Evolutionary conservation across 192 early-diverging fungal species (phyloP).

Genomic region (Linnemannia zychae): DNA sequence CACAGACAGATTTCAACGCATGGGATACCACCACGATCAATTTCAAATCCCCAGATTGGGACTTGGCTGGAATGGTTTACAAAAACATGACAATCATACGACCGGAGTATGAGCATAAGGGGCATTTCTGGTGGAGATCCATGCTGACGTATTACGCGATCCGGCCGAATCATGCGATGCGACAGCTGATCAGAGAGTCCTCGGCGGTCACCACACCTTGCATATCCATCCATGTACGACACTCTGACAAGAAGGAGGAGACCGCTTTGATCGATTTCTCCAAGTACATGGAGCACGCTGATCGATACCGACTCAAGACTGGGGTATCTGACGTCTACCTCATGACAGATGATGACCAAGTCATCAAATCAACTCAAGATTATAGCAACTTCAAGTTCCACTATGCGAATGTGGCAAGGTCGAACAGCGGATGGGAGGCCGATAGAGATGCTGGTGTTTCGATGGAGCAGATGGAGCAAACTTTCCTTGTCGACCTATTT

Average conservation of each 20-base stretch:
- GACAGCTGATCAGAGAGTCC: slow-evolving; percentile 9
- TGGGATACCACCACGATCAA: slow-evolving; percentile 40
- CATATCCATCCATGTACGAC: slow-evolving; percentile 38
- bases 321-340: slow-evolving; percentile 22
- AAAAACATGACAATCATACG: neutral
- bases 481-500: slow-evolving; percentile 21
- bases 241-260: slow-evolving; percentile 24
- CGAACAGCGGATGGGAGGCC: slow-evolving; percentile 26
- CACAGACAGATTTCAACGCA: slow-evolving; percentile 14
- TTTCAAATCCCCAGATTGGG: slow-evolving; percentile 5
- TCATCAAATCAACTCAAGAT: slow-evolving; percentile 22
- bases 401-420: slow-evolving; percentile 18
- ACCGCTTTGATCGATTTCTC: neutral
- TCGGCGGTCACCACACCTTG: neutral
- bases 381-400: slow-evolving; percentile 19
- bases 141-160: slow-evolving; percentile 32
- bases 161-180: slow-evolving; percentile 5
- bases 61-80: neutral
- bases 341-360: slow-evolving; percentile 28
- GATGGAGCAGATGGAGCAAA: slow-evolving; percentile 10
- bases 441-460: neutral
- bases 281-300: slow-evolving; percentile 19
- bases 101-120: slow-evolving; percentile 16
- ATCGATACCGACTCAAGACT: neutral
- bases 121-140: slow-evolving; percentile 35